Conservation (phyloP, 495 filamentous ascomycete genomes). For the Xylaria palmicola region DNA sequence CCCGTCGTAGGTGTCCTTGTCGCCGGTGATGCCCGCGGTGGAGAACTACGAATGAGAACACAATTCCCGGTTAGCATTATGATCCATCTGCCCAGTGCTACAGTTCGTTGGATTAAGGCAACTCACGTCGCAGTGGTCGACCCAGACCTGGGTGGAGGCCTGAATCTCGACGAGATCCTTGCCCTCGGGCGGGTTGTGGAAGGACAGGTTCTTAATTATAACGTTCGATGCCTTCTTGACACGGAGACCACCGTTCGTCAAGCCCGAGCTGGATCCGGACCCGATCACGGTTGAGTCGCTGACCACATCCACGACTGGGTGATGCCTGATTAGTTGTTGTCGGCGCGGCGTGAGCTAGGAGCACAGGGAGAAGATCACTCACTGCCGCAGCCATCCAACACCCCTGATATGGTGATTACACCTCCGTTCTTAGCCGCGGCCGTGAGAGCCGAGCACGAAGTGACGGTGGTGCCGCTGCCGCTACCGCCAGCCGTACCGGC, state of each 20-base stretch:
- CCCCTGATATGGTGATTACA: conserved; percentile 16
- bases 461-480: conserved; percentile 51
- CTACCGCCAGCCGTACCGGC: conserved; percentile 48
- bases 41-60: conserved; percentile 29
- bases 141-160: conserved; percentile 50
- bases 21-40: conserved; percentile 30
- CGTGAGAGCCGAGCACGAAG: conserved; percentile 44
- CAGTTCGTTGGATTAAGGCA: neutral
- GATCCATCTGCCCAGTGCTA: neutral
- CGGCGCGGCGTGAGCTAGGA: neutral
- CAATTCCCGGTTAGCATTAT: neutral
- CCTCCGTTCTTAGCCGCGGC: conserved; percentile 34
- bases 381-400: conserved; percentile 16
- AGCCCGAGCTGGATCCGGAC: conserved; percentile 10
- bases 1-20: conserved; percentile 42
- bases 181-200: conserved; percentile 15
- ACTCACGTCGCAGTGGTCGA: conserved; percentile 49
- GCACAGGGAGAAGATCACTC: neutral
- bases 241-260: conserved; percentile 18
- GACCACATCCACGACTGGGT: conserved; percentile 27
- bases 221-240: conserved; percentile 21
- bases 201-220: conserved; percentile 21
- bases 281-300: conserved; percentile 47
- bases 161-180: conserved; percentile 30
- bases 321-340: neutral